Conservation (phyloP, 768 basidiomycete genomes). For the Lyophyllum decastes region DNA sequence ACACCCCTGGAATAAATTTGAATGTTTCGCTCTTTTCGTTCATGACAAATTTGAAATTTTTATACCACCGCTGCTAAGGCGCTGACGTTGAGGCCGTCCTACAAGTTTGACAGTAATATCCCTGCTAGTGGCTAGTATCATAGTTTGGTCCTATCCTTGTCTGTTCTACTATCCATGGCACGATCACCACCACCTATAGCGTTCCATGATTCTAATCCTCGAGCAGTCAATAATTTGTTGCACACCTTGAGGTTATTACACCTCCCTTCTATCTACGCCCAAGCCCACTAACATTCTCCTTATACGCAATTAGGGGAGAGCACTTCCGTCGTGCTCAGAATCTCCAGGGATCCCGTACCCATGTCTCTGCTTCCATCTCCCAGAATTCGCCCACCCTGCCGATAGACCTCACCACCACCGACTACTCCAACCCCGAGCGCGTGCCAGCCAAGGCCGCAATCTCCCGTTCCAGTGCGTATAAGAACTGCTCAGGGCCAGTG, state of each 20-base stretch:
- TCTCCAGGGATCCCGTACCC: conserved; percentile 35
- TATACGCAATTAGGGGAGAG: conserved; percentile 53
- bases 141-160: no score
- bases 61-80: not conserved
- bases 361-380: conserved; percentile 26
- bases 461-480: conserved; percentile 5
- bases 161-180: not conserved
- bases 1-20: conserved; percentile 61
- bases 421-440: not conserved
- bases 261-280: not conserved
- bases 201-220: conserved; percentile 12
- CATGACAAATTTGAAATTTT: not conserved
- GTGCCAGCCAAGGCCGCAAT: not conserved
- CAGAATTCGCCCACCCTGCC: conserved; percentile 12
- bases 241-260: conserved; percentile 50
- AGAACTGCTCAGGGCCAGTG: conserved; percentile 44
- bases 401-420: conserved; percentile 2
- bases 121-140: no score
- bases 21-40: not conserved
- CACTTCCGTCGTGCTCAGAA: conserved; percentile 71
- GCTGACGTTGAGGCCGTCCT: no score
- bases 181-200: not conserved
- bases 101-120: no score
- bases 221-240: conserved; percentile 48
- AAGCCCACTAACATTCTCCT: not conserved